These are phyloP conservation scores for Pichiaceae sp. DNA, from an alignment of 1,139 yeast genomes.

Conservation along the genomic window DNA sequence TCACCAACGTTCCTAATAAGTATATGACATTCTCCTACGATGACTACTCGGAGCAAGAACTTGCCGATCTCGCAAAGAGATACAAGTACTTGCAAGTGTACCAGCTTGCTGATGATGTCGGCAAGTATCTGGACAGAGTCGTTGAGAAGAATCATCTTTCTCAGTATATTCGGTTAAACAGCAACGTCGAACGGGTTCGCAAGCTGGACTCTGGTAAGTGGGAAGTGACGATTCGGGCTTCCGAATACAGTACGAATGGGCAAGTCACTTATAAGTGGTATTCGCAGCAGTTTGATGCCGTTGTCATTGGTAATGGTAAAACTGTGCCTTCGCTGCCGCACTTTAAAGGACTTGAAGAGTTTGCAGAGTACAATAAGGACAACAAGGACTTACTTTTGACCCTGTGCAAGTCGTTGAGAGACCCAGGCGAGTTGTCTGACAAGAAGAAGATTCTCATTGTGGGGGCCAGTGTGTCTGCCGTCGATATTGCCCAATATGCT, in stretches of 20 bases:
- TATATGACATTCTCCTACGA: constrained; percentile 35
- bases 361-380: constrained; percentile 6
- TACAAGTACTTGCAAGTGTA: constrained; percentile 28
- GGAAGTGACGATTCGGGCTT: constrained; percentile 6
- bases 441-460: constrained; percentile 37
- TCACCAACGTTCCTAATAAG: constrained; percentile 40
- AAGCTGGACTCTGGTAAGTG: constrained; percentile 13
- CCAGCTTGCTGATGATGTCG: constrained; percentile 25
- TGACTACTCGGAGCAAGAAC: constrained; percentile 3
- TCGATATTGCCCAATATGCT: constrained; percentile 41
- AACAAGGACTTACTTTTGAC: constrained; percentile 11
- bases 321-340: constrained; percentile 37
- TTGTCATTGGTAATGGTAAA: constrained; percentile 38
- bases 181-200: constrained; percentile 32
- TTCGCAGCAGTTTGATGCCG: constrained; percentile 30
- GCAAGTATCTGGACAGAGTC: constrained; percentile 24
- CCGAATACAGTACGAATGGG: neutral
- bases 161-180: constrained; percentile 29
- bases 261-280: constrained; percentile 18
- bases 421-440: constrained; percentile 14
- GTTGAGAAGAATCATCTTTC: constrained; percentile 24
- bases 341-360: constrained; percentile 32
- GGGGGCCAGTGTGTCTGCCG: constrained; percentile 43
- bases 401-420: constrained; percentile 10
- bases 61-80: constrained; percentile 32